Base-by-base conservation (phyloP, 2,329 filamentous ascomycete species). In the Diaporthe sp. region DNA sequence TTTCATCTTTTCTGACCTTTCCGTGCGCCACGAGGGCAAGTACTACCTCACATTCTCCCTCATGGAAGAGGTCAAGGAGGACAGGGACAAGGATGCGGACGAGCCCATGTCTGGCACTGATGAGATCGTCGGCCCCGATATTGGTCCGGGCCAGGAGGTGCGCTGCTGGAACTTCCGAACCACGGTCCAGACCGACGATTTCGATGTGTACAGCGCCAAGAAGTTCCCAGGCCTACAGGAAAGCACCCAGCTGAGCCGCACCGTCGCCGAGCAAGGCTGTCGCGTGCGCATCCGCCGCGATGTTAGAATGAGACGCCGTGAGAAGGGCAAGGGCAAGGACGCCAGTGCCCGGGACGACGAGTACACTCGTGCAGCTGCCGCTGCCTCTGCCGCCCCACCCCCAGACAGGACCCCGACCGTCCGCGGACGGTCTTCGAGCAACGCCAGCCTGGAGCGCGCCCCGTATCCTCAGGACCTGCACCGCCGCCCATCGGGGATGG, bases 1-100 rank as follows among this genome's bases (percentile, higher is more conserved):
- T 84, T 99, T 99, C 84, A 94, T 99, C 83, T 99, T 99, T 82
- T 97, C 97, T 4, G 97, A 99, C 83, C 87, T 98, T 38, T 98
- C 96, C 0, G 96, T 99, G 64, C 93, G 97, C 73, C 96, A 99
- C 81, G 97, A 99, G 84, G 97, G 97, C 76, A 92, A 93, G 78
- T 99, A 98, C 83, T 90, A 93, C n/a, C 86, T 99, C 72, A 94
- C 92, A 76, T 98, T 99, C 85, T 96, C 95, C 80, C 87, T 99
- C 45, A 98, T 97, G 80, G 97, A 99, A 86, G 94, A 97, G 82
- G 92, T 95, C 81, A 98, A 98, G 87, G 93, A 97, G 74, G 86
- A 90, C 74, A 92, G 93, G 82, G 95, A 98, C 83, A 90, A 92
- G 73, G 94, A 97, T 84, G 66, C 66, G 5, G 77, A 90, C 78